A percentile compares a stretch with the other conserved stretches of the same genome.
phyloP scores from a whole-genome alignment of 129 eudicot species.

The Dittrichia graveolens region DNA sequence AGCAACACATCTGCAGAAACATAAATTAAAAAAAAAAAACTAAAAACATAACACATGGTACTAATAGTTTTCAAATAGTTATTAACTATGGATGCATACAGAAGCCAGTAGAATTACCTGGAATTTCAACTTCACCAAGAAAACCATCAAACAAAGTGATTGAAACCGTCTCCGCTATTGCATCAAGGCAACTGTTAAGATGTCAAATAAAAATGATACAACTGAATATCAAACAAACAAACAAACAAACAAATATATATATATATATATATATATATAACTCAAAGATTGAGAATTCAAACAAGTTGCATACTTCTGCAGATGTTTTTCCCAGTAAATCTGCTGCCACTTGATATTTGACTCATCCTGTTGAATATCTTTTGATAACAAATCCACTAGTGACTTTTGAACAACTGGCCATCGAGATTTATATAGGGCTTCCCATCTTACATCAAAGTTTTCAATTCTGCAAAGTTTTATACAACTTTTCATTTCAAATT shows the following conservation, averaged over 20 bases:
- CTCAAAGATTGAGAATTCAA: constrained; percentile 21
- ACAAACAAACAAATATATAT: too few species aligned
- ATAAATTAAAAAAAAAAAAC: constrained; percentile 16
- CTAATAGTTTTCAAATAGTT: constrained; percentile 8
- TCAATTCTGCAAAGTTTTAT: constrained; percentile 48
- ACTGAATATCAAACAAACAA: constrained; percentile 23
- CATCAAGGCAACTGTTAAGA: constrained; percentile 74
- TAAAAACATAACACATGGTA: neutral
- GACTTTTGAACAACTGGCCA: constrained; percentile 38
- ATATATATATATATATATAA: neutral
- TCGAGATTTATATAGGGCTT: constrained; percentile 47
- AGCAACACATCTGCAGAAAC: constrained; percentile 54
- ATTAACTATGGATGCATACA: neutral
- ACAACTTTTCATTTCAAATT: constrained; percentile 14
- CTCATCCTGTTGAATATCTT: constrained; percentile 17
- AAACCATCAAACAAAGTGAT: constrained; percentile 59
- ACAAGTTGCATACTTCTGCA: constrained; percentile 60
- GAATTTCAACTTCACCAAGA: constrained; percentile 62
- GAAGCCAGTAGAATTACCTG: constrained; percentile 48
- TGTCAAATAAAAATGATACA: constrained; percentile 18
- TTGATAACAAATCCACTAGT: too few species aligned
- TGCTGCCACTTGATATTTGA: constrained; percentile 60
- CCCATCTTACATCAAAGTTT: constrained; percentile 62
- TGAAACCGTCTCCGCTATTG: constrained; percentile 63
- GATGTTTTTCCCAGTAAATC: constrained; percentile 81